phyloP scores from a whole-genome alignment of 2,329 filamentous ascomycete genomes.

The Pseudocercospora fijiensis region DNA sequence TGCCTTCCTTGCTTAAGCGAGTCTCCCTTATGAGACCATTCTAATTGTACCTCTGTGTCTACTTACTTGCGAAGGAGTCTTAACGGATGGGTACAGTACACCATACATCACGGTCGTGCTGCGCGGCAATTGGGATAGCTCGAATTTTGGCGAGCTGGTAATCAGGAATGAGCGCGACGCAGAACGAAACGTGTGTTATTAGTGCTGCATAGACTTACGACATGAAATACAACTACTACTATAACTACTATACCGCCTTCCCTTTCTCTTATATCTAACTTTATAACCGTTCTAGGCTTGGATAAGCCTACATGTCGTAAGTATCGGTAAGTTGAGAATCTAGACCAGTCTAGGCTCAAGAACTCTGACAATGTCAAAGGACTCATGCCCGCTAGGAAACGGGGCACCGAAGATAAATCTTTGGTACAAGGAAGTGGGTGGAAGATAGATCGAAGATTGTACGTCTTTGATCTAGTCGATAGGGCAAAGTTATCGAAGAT shows the following conservation, averaged over 20 bases:
- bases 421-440: too few relatives aligned
- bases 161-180: not conserved
- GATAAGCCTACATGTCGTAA: too few relatives aligned
- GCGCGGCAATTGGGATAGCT: not conserved
- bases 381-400: too few relatives aligned
- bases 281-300: too few relatives aligned
- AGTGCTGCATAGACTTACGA: slow-evolving; percentile 1
- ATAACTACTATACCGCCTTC: not conserved
- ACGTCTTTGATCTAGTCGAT: too few relatives aligned
- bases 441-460: too few relatives aligned
- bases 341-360: too few relatives aligned
- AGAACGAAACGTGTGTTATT: not conserved
- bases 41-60: slow-evolving; percentile 3
- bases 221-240: not conserved
- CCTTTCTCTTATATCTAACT: too few relatives aligned
- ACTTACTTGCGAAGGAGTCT: not conserved
- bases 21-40: not conserved
- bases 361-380: too few relatives aligned
- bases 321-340: too few relatives aligned
- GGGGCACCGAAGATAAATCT: too few relatives aligned
- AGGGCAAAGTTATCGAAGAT: too few relatives aligned
- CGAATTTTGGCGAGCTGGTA: not conserved
- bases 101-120: not conserved
- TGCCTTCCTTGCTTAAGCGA: slow-evolving; percentile 24
- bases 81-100: slow-evolving; percentile 6